A percentile compares a stretch with the other conserved stretches of the same genome.
These are phyloP conservation scores for Epichloe sylvatica DNA, from an alignment of 2,329 filamentous ascomycete genomes.

Conservation along the genomic window DNA sequence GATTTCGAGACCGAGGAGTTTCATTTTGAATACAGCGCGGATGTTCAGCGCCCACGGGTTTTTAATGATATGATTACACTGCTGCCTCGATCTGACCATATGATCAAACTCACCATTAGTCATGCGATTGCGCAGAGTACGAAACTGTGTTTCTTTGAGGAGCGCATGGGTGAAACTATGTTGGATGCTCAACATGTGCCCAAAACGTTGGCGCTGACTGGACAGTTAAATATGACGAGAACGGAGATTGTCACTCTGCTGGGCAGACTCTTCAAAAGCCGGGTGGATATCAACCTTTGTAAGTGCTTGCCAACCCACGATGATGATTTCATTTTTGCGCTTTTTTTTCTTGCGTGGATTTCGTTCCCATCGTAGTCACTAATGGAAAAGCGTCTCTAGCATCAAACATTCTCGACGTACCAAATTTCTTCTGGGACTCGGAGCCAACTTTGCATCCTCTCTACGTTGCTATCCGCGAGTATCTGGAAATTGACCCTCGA, in stretches of 20 bases:
- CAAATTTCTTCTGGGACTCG: conserved; percentile 97
- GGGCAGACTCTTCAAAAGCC: conserved; percentile 78
- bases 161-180: conserved; percentile 92
- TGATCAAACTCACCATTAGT: conserved; percentile 97
- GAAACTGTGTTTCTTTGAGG: conserved; percentile 90
- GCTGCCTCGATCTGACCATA: conserved; percentile 78
- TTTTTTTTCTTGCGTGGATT: neutral
- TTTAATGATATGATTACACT: conserved; percentile 99
- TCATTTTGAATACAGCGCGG: conserved; percentile 88
- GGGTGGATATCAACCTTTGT: conserved; percentile 97
- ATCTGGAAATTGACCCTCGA: conserved; percentile 90
- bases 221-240: conserved; percentile 78
- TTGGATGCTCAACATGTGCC: conserved; percentile 82
- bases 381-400: conserved; percentile 35
- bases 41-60: conserved; percentile 74
- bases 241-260: conserved; percentile 87
- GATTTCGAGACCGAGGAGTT: conserved; percentile 98
- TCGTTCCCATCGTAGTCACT: neutral
- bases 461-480: conserved; percentile 88
- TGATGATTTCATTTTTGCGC: too few species aligned
- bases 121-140: conserved; percentile 97
- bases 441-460: conserved; percentile 90
- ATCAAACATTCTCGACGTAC: conserved; percentile 89
- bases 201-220: conserved; percentile 74
- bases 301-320: conserved; percentile 25